These are phyloP conservation scores for Rhizopogon roseolus DNA, from an alignment of 768 basidiomycete species.

Conservation along the genomic window DNA sequence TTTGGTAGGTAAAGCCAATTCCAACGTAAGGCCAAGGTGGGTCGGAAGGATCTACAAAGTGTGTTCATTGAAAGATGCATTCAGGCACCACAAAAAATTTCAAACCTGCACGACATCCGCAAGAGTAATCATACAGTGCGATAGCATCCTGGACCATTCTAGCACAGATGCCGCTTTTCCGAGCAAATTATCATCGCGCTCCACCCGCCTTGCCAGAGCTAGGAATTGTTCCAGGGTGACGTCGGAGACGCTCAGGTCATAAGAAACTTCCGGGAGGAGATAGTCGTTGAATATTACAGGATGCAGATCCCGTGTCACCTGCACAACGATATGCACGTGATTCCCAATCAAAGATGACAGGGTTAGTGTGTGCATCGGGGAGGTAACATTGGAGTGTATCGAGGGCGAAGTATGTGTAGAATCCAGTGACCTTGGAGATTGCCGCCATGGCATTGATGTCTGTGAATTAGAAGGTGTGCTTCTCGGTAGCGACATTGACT, in stretches of 20 bases:
- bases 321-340: slow-evolving; percentile 81
- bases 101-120: slow-evolving; percentile 72
- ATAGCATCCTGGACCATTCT: slow-evolving; percentile 45
- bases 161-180: slow-evolving; percentile 23
- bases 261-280: slow-evolving; percentile 64
- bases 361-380: slow-evolving; percentile 57
- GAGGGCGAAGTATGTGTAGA: slow-evolving; percentile 74
- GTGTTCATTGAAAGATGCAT: slow-evolving; percentile 5
- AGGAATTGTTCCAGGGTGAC: slow-evolving; percentile 81
- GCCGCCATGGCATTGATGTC: slow-evolving; percentile 31
- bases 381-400: slow-evolving; percentile 44
- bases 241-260: slow-evolving; percentile 80
- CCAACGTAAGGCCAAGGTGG: slow-evolving; percentile 72
- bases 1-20: slow-evolving; percentile 69
- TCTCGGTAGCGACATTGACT: slow-evolving; percentile 49
- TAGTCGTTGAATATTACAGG: slow-evolving; percentile 82
- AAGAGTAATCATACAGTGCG: slow-evolving; percentile 64
- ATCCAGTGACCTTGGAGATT: slow-evolving; percentile 32
- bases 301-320: slow-evolving; percentile 89
- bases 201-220: slow-evolving; percentile 49
- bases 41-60: slow-evolving; percentile 49
- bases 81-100: slow-evolving; percentile 1
- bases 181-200: slow-evolving; percentile 35
- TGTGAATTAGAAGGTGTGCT: slow-evolving; percentile 26
- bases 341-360: slow-evolving; percentile 88